Base-by-base conservation (phyloP, 257 asterid genomes). In the Ocimum tenuiflorum region DNA sequence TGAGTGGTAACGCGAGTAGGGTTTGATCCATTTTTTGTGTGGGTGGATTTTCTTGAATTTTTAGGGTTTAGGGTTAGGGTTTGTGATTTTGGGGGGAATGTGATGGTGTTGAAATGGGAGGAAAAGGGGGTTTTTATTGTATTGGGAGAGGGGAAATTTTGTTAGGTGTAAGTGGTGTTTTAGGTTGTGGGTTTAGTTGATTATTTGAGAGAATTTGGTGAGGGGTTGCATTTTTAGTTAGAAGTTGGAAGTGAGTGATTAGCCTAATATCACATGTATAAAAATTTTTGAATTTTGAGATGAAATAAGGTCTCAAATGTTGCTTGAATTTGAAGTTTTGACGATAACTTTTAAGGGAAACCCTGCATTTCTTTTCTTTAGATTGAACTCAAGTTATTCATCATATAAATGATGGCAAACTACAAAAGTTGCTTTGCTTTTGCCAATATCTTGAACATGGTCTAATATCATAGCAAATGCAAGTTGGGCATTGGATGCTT, bases 121-220 rank as follows among this genome's bases (percentile, higher is more conserved):
- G 68, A 11, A 14, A 8, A 27, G 74, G 75, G 80, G 82, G 60
- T 11, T 57, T 86, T 81, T 83, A 81, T 75, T 81, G 79, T 51
- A 31, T 18, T 57, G 74, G 58, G 70, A 70, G 29, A 63, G 60
- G 58, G 51, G 51, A 8, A 17, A 48, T 55, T n/a, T n/a, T 41
- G 70, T 54, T 67, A 36, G 91, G 86, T 80, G 73, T 13, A 58
- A 71, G 74, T 76, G 81, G 73, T 36, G 8, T 52, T 60, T 18
- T 29, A 27, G 47, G 27, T 41, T n/a, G n/a, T n/a, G n/a, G n/a
- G n/a, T n/a, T n/a, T n/a, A n/a, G n/a, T n/a, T 27, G 38, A 46
- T 14, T 79, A 47, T 55, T 29, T 49, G 64, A 49, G 33, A 15
- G 56, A 43, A 68, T 69, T 73, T 67, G 83, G 75, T 78, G 79